phyloP scores from a whole-genome alignment of 2,329 filamentous ascomycete species.

The Fusarium tjaetaba region DNA sequence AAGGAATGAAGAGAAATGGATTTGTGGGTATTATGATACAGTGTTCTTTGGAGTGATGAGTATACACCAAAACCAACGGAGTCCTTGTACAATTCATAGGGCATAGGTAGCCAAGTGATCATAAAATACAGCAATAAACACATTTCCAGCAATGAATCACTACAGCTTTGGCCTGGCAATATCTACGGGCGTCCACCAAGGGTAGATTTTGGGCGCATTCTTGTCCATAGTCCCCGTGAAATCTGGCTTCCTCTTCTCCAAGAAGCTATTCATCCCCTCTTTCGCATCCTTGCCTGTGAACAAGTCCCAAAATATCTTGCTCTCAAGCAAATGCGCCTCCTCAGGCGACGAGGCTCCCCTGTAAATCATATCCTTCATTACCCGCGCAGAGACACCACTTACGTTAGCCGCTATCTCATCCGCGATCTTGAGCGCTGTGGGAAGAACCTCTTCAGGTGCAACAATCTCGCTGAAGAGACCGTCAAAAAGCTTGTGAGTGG shows the following conservation, averaged over 20 bases:
- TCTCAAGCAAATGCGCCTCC: slow-evolving; percentile 76
- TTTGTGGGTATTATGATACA: neutral
- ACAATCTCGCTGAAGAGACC: slow-evolving; percentile 74
- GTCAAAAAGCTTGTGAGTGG: slow-evolving; percentile 60
- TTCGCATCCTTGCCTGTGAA: slow-evolving; percentile 68
- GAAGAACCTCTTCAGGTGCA: slow-evolving; percentile 68
- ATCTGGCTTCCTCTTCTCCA: slow-evolving; percentile 72
- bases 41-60: neutral
- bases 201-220: slow-evolving; percentile 68
- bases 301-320: slow-evolving; percentile 68
- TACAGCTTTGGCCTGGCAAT: slow-evolving; percentile 45
- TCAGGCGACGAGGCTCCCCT: slow-evolving; percentile 68
- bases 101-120: neutral
- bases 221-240: slow-evolving; percentile 70
- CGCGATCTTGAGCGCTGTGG: slow-evolving; percentile 72
- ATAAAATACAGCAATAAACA: neutral
- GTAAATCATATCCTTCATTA: slow-evolving; percentile 80
- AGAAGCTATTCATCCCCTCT: slow-evolving; percentile 75
- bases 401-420: slow-evolving; percentile 73
- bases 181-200: slow-evolving; percentile 71
- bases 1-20: neutral
- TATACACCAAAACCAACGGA: neutral
- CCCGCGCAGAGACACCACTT: slow-evolving; percentile 68
- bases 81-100: neutral
- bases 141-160: neutral